Percentiles rank a stretch among this genome's conserved stretches.
phyloP scores from a whole-genome alignment of 306 rosid species.

The Corylus heterophylla region DNA sequence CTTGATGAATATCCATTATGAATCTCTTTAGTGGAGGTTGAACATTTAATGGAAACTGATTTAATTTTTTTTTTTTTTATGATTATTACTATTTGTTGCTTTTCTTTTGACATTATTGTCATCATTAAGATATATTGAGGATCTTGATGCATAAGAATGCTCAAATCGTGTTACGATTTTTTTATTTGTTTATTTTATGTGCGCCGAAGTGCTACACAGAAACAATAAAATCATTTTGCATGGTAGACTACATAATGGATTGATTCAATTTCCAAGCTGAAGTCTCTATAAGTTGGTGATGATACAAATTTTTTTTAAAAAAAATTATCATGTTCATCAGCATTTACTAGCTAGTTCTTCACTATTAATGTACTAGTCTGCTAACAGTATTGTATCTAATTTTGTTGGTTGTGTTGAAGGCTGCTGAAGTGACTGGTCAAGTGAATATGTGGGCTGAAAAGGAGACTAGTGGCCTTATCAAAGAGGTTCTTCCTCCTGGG shows the following conservation, averaged over 20 bases:
- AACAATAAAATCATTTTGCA: neutral
- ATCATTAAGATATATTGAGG: neutral
- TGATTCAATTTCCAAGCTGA: neutral
- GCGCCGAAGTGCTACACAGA: neutral
- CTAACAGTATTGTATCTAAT: neutral
- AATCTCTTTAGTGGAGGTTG: neutral
- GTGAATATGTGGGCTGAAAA: conserved; percentile 79
- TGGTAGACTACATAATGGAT: neutral
- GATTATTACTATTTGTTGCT: too few species aligned
- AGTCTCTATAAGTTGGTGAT: neutral
- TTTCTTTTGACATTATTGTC: neutral
- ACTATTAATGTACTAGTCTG: neutral
- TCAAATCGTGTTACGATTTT: neutral
- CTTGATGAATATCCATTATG: neutral
- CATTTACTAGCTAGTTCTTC: conserved; percentile 3
- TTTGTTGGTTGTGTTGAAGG: conserved; percentile 39
- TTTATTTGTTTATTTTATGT: neutral
- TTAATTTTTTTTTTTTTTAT: neutral
- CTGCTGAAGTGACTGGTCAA: conserved; percentile 54
- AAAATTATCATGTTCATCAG: neutral
- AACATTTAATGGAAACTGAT: neutral
- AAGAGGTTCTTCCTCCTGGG: conserved; percentile 60
- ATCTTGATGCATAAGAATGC: neutral
- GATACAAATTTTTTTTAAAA: neutral
- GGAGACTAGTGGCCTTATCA: conserved; percentile 68